Conservation (phyloP, 1,139 yeast genomes). For the Nadsonia starkeyi-henricii region DNA sequence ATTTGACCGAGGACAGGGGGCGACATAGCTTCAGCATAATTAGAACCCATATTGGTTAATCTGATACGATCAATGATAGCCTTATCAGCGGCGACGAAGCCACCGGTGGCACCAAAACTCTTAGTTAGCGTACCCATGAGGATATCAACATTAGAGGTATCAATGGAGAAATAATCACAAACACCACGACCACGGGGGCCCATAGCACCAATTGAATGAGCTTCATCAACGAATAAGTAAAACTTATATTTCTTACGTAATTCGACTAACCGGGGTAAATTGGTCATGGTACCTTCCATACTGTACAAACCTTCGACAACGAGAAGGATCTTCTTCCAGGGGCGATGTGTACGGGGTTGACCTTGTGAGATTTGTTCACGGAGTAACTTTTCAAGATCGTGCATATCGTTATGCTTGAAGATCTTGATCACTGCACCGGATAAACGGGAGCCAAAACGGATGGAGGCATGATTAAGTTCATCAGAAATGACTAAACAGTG, state of each 20-base stretch:
- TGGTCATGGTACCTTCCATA: conserved; percentile 94
- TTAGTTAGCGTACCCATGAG: conserved; percentile 96
- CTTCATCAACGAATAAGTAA: conserved; percentile 87
- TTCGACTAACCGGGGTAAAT: conserved; percentile 63
- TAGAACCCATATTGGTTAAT: conserved; percentile 56
- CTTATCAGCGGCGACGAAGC: conserved; percentile 71
- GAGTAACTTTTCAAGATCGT: conserved; percentile 58
- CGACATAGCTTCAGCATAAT: conserved; percentile 72
- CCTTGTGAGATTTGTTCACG: conserved; percentile 91
- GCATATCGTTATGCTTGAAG: conserved; percentile 86
- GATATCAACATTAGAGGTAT: conserved; percentile 64
- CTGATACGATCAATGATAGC: conserved; percentile 60
- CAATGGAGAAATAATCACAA: conserved; percentile 79
- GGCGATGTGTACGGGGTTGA: conserved; percentile 91
- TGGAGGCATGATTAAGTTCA: conserved; percentile 89
- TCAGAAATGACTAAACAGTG: conserved; percentile 87
- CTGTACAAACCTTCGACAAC: conserved; percentile 94
- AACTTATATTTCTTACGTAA: conserved; percentile 78
- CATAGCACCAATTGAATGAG: conserved; percentile 95
- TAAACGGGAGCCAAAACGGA: conserved; percentile 84
- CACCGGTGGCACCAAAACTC: conserved; percentile 98
- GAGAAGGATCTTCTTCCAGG: conserved; percentile 88
- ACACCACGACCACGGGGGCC: conserved; percentile 92
- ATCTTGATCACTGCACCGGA: conserved; percentile 91
- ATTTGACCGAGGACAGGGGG: conserved; percentile 90